Conservation (phyloP, 1,284 basidiomycete species). For the Ustilago crameri region DNA sequence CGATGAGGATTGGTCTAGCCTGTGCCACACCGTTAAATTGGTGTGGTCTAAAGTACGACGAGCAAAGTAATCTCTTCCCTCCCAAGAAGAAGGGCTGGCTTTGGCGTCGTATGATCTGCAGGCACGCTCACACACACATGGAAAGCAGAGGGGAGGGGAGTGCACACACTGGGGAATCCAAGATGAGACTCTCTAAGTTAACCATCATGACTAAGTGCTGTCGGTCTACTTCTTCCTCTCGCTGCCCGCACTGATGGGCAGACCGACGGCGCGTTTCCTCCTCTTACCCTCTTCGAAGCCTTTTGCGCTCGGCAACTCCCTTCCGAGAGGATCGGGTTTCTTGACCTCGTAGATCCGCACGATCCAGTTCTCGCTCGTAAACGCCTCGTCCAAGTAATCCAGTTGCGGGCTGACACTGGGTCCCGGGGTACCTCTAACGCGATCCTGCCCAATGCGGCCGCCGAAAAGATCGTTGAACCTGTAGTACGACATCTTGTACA, state of each 20-base stretch:
- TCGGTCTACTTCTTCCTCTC: constrained; percentile 2
- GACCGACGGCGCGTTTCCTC: constrained; percentile 70
- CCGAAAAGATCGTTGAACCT: constrained; percentile 67
- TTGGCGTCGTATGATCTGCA: neutral
- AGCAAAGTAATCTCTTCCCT: neutral
- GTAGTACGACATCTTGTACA: constrained; percentile 72
- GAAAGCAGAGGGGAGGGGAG: too few species aligned
- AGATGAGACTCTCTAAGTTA: too few species aligned
- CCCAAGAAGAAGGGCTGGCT: neutral
- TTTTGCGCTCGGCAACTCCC: constrained; percentile 77
- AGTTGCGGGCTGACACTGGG: constrained; percentile 55
- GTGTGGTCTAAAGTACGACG: too few species aligned
- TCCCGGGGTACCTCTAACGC: constrained; percentile 53
- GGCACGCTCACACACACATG: neutral
- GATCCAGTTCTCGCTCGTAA: constrained; percentile 67
- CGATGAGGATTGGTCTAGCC: neutral
- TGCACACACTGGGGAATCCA: too few species aligned
- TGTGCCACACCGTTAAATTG: too few species aligned
- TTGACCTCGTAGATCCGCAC: constrained; percentile 92
- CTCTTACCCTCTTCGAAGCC: constrained; percentile 88
- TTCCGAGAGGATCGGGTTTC: constrained; percentile 89
- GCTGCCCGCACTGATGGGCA: constrained; percentile 3
- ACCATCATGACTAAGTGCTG: too few species aligned
- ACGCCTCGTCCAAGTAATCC: constrained; percentile 66
- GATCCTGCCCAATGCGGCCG: constrained; percentile 68